Evolutionary conservation across 2,329 filamentous ascomycete species (phyloP), one percentile per base, ranked within the genome.

Genomic region (Calonectria pseudoturangicola): DNA sequence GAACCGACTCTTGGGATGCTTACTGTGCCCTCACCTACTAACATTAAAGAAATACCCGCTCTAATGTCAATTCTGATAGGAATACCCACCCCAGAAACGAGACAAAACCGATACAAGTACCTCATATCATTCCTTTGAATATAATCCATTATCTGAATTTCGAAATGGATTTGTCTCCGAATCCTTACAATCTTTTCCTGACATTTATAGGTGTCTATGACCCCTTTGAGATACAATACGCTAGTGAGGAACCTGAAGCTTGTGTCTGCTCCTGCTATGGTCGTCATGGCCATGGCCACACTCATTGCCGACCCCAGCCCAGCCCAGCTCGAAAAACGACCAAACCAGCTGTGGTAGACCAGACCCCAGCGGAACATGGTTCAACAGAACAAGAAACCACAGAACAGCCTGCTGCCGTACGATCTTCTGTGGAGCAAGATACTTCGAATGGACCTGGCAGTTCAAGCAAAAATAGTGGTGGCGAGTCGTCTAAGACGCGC

Each of bases 241-340:
- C 36, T 18, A 41, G 36, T 15, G 54, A 60, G 21, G 54, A 60
- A 28, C 13, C 33, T 4, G 21, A 60, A 0, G 8, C 4, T 18
- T 60, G 33, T 12, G 30, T 41, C 6, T 60, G 54, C 21, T 9
- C 15, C 36, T 25, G 15, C 36, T 60, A 60, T 10, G 33, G 54
- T 10, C 33, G 54, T 41, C 54, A 60, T n/a, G 54, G 54, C 54
- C 33, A 60, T 41, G 54, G 54, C 13, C 54, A 60, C 54, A 13
- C 33, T 5, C 33, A 60, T 39, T 60, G 54, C 15, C 33, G 54
- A 41, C 21, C 54, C 39, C 21, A 13, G 25, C 21, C 54, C 2
- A 33, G 54, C 21, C n/a, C 10, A 5, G 4, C 54, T 41, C 21
- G 54, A 28, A 60, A 36, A 12, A 9, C 33, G 5, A 41, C 33